Conservation (phyloP, 2,329 filamentous ascomycete species). For the Canariomyces notabilis region DNA sequence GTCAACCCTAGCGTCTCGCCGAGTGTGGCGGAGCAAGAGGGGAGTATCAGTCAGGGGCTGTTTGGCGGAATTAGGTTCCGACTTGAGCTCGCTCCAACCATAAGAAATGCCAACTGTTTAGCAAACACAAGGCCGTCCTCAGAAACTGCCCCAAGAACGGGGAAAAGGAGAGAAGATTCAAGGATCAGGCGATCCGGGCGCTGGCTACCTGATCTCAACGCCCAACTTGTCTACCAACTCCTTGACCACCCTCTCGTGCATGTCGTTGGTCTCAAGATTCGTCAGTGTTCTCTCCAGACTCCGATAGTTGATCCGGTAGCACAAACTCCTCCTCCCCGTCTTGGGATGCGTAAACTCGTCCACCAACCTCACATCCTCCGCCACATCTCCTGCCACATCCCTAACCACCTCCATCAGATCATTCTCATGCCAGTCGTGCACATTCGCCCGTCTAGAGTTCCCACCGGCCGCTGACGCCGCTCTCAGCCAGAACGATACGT, state of each 20-base stretch:
- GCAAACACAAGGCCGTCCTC: neutral
- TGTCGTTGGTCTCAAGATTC: constrained; percentile 69
- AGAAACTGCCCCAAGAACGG: neutral
- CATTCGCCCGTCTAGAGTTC: constrained; percentile 34
- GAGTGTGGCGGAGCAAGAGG: constrained; percentile 9
- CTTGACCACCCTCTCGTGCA: constrained; percentile 65
- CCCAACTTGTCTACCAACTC: constrained; percentile 66
- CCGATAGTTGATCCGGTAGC: constrained; percentile 90
- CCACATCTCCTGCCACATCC: constrained; percentile 71
- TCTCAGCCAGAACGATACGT: constrained; percentile 88
- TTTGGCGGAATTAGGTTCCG: neutral
- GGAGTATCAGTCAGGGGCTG: neutral
- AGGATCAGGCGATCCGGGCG: neutral
- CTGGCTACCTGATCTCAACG: constrained; percentile 67
- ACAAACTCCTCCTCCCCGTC: constrained; percentile 75
- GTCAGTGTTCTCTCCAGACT: constrained; percentile 88
- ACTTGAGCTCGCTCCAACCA: neutral
- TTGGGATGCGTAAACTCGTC: constrained; percentile 89
- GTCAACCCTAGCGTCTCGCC: constrained; percentile 6
- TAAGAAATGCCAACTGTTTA: constrained; percentile 1
- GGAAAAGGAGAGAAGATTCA: neutral
- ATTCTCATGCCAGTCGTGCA: constrained; percentile 74
- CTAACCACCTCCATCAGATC: constrained; percentile 96
- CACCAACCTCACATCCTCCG: constrained; percentile 79
- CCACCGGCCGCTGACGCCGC: constrained; percentile 43